phyloP scores from a whole-genome alignment of 306 rosid species.

The Inga leiocalycina region DNA sequence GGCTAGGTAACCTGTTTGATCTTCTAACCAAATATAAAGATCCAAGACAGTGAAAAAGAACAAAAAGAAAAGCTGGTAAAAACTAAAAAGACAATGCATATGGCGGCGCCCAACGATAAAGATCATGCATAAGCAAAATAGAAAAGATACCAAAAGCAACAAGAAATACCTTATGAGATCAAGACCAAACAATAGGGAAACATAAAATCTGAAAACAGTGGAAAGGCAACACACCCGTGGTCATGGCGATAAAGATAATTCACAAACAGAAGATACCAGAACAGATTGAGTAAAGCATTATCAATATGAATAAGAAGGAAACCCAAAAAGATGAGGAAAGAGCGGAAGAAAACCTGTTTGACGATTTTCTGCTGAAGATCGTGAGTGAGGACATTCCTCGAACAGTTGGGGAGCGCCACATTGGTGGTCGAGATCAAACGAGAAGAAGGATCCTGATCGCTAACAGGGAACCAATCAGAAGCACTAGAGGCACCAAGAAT shows the following conservation, averaged over 20 bases:
- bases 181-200: not conserved
- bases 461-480: slow-evolving; percentile 76
- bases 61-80: not conserved
- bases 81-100: not conserved
- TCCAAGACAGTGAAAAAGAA: not conserved
- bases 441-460: slow-evolving; percentile 66
- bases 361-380: slow-evolving; percentile 82
- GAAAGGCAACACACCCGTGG: not conserved
- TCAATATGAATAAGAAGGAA: not conserved
- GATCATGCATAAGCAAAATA: not conserved
- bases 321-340: slow-evolving; percentile 40
- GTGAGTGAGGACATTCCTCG: slow-evolving; percentile 57
- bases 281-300: not conserved
- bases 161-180: not conserved
- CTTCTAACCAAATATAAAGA: not conserved
- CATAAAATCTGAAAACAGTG: not conserved
- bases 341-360: slow-evolving; percentile 62
- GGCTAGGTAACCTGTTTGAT: not conserved
- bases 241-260: not conserved
- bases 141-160: not conserved
- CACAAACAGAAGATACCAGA: not conserved
- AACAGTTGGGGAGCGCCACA: slow-evolving; percentile 45
- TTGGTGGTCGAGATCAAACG: slow-evolving; percentile 53
- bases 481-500: slow-evolving; percentile 66
- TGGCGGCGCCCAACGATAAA: not conserved